Evolutionary conservation across 306 rosid species (phyloP).

Genomic region (Geum urbanum): DNA sequence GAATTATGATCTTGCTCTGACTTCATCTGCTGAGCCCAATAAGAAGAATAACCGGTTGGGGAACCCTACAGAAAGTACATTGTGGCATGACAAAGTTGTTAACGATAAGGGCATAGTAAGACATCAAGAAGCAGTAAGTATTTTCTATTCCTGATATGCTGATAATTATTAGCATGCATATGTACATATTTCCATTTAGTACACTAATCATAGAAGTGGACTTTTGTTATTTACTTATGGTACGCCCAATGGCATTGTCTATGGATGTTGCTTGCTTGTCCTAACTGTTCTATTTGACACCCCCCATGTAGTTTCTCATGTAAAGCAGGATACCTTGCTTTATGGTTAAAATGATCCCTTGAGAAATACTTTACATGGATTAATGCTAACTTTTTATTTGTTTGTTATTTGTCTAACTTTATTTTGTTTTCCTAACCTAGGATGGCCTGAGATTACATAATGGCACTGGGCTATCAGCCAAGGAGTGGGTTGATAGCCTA

Average conservation of each 20-base stretch:
- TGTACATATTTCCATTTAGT: not conserved
- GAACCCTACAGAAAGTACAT: slow-evolving; percentile 31
- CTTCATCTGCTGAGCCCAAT: slow-evolving; percentile 32
- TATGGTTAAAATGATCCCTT: not conserved
- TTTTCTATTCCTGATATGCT: slow-evolving; percentile 8
- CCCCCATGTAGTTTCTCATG: not conserved
- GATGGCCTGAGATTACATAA: slow-evolving; percentile 52
- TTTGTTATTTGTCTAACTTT: not conserved
- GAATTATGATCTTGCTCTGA: slow-evolving; percentile 24
- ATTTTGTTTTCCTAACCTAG: slow-evolving; percentile 31
- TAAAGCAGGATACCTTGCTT: not conserved
- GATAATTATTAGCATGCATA: no score
- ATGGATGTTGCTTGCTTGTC: not conserved
- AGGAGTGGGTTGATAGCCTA: slow-evolving; percentile 98
- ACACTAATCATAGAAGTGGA: not conserved
- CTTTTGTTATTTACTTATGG: not conserved
- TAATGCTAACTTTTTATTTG: not conserved
- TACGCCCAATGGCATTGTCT: not conserved
- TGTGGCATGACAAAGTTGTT: slow-evolving; percentile 41
- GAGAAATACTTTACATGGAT: not conserved
- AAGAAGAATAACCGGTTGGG: slow-evolving; percentile 31
- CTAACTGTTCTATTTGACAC: not conserved
- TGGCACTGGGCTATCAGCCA: slow-evolving; percentile 66
- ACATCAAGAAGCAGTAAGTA: slow-evolving; percentile 39
- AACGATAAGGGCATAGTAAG: slow-evolving; percentile 43